phyloP scores from a whole-genome alignment of 805 yeast genomes.

The Nakazawaea anatomiae region DNA sequence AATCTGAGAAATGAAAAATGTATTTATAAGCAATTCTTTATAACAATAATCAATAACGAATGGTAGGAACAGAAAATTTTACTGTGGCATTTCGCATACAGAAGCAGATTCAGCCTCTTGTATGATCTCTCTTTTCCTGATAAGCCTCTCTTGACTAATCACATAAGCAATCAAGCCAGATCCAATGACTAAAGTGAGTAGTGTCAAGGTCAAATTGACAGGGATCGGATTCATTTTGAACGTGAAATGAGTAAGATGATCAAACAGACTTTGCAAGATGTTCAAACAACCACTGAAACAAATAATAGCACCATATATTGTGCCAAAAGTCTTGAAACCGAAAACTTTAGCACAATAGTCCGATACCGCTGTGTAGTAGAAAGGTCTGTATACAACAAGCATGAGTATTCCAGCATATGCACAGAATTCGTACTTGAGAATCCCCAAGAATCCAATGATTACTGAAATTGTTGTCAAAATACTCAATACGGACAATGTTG shows the following conservation, averaged over 20 bases:
- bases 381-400: constrained; percentile 82
- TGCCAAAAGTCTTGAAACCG: constrained; percentile 89
- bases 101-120: constrained; percentile 60
- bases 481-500: constrained; percentile 51
- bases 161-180: constrained; percentile 36
- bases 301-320: constrained; percentile 82
- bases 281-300: constrained; percentile 80
- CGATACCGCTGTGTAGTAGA: constrained; percentile 87
- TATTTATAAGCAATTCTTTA: no score
- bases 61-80: neutral
- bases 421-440: constrained; percentile 38
- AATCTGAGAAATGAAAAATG: no score
- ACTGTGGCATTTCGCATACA: constrained; percentile 37
- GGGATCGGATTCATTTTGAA: constrained; percentile 79
- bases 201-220: constrained; percentile 52
- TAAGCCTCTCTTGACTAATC: constrained; percentile 29
- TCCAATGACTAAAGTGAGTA: constrained; percentile 50
- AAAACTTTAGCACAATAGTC: constrained; percentile 91
- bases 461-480: constrained; percentile 51
- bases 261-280: constrained; percentile 64
- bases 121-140: constrained; percentile 49
- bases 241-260: constrained; percentile 58
- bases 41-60: no score
- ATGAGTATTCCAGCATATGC: constrained; percentile 66
- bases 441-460: constrained; percentile 65